phyloP scores from a whole-genome alignment of 345 rosid species.

The Syzygium aqueum region DNA sequence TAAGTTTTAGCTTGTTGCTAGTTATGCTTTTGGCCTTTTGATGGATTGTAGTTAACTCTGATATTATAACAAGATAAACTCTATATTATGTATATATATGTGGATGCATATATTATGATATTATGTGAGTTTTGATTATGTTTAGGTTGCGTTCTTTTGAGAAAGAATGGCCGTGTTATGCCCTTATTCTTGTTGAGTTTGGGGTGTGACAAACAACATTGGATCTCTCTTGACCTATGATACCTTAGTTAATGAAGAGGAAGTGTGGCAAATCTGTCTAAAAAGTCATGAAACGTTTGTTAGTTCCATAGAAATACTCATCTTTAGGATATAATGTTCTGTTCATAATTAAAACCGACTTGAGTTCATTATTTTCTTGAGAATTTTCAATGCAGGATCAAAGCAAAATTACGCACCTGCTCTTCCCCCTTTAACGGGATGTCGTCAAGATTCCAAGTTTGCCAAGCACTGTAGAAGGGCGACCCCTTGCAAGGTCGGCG shows the following conservation, averaged over 20 bases:
- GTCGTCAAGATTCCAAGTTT: slow-evolving; percentile 62
- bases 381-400: slow-evolving; percentile 30
- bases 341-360: neutral
- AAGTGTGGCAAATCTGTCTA: neutral
- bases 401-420: slow-evolving; percentile 60
- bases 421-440: slow-evolving; percentile 78
- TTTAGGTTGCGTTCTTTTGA: too few relatives aligned
- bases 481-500: slow-evolving; percentile 34
- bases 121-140: too few relatives aligned
- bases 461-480: slow-evolving; percentile 60
- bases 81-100: too few relatives aligned
- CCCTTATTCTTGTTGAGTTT: too few relatives aligned
- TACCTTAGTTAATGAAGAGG: neutral
- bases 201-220: too few relatives aligned
- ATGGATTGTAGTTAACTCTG: too few relatives aligned
- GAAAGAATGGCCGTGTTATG: too few relatives aligned
- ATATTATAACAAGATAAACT: too few relatives aligned
- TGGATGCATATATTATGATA: too few relatives aligned
- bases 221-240: neutral
- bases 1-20: too few relatives aligned
- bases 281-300: neutral
- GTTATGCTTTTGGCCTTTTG: too few relatives aligned
- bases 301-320: too few relatives aligned
- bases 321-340: neutral
- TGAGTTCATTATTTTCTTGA: neutral